phyloP scores from a whole-genome alignment of 2,329 filamentous ascomycete genomes.

The Aspergillus amoenus region DNA sequence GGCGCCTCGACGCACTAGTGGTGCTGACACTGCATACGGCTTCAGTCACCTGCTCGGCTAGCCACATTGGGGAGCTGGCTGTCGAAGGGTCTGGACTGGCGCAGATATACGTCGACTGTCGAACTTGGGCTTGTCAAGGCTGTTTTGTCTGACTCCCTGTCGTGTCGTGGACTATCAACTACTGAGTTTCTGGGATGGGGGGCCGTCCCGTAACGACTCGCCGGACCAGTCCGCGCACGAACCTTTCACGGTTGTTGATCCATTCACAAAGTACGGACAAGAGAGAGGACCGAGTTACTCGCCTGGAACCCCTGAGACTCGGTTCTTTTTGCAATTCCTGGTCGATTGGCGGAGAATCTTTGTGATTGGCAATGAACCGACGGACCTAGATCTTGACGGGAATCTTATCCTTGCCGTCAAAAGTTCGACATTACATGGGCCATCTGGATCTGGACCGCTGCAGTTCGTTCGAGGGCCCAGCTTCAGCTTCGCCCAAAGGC shows the following conservation, averaged over 20 bases:
- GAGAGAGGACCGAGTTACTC: too few species aligned
- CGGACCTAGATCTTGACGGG: not conserved
- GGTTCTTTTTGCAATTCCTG: not conserved
- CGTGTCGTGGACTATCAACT: too few species aligned
- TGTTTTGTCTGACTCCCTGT: not conserved
- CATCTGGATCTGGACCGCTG: constrained; percentile 1
- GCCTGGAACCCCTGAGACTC: not conserved
- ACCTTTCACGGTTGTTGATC: not conserved
- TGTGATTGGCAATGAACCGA: not conserved
- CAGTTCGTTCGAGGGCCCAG: not conserved
- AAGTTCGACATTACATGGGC: not conserved
- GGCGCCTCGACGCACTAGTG: constrained; percentile 16
- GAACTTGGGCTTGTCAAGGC: too few species aligned
- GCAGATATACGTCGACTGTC: too few species aligned
- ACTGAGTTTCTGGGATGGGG: not conserved
- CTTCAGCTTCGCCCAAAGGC: not conserved
- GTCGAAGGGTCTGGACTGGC: constrained; percentile 11
- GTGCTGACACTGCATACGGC: constrained; percentile 23
- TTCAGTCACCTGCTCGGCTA: constrained; percentile 24
- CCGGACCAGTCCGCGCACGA: not conserved
- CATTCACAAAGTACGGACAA: constrained; percentile 5
- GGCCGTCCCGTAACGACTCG: not conserved
- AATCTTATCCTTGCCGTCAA: not conserved
- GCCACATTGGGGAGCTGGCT: constrained; percentile 7
- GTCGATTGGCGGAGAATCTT: not conserved